Evolutionary conservation across 2,329 filamentous ascomycete species (phyloP).

Genomic region (Furcasterigmium sp.): DNA sequence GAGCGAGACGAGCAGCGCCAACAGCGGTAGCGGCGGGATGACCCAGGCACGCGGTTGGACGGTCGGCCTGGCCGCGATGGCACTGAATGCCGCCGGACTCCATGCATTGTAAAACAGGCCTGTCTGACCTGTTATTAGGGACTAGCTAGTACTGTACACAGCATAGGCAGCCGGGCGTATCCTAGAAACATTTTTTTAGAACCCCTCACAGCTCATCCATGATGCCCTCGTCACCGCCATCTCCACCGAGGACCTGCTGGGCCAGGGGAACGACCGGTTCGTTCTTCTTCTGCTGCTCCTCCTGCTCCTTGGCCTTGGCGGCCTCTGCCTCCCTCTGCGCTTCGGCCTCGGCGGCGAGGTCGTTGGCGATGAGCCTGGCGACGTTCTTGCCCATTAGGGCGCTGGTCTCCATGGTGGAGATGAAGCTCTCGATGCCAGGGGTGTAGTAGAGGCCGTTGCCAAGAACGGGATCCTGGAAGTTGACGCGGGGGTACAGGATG

Average conservation of each 20-base stretch:
- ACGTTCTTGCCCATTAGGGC: conserved; percentile 87
- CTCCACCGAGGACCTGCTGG: not conserved
- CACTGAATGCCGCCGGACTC: not conserved
- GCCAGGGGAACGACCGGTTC: not conserved
- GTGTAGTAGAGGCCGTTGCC: conserved; percentile 65
- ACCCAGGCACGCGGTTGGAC: not conserved
- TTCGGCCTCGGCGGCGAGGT: conserved; percentile 28
- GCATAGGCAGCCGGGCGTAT: too few relatives aligned
- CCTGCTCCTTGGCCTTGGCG: conserved; percentile 2
- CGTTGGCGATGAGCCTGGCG: conserved; percentile 64
- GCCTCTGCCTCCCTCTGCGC: conserved; percentile 5
- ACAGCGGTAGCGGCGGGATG: not conserved
- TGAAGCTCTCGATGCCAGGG: conserved; percentile 82
- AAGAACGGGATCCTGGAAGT: conserved; percentile 76
- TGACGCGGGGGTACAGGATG: conserved; percentile 74
- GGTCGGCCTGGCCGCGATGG: not conserved
- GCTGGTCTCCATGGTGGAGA: conserved; percentile 96
- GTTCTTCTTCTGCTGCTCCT: not conserved
- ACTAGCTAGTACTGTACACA: not conserved
- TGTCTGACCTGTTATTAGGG: not conserved
- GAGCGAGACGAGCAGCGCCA: not conserved
- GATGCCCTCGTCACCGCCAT: not conserved
- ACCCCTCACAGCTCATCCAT: not conserved
- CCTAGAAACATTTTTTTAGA: too few relatives aligned
- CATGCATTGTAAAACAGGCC: not conserved